These are phyloP conservation scores for Colletotrichum sp. DNA, from an alignment of 2,329 filamentous ascomycete species.

Conservation along the genomic window DNA sequence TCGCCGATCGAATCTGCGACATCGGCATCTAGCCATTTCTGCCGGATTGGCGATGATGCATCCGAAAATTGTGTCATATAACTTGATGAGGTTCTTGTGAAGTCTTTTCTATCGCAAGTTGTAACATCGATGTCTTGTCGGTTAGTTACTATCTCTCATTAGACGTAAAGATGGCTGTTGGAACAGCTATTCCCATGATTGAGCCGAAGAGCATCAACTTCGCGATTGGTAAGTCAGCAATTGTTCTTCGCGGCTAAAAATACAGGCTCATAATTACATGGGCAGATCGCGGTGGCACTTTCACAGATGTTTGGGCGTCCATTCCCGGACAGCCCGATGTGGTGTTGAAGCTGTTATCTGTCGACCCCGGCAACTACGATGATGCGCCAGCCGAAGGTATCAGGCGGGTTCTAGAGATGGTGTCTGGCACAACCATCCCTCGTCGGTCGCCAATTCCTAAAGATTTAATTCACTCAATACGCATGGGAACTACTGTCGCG, in stretches of 20 bases:
- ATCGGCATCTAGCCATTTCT: background rate
- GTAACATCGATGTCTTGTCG: background rate
- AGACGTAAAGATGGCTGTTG: background rate
- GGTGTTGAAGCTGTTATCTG: slow-evolving; percentile 74
- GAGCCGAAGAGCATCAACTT: background rate
- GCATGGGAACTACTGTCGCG: slow-evolving; percentile 76
- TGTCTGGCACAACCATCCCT: slow-evolving; percentile 22
- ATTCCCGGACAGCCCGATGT: slow-evolving; percentile 56
- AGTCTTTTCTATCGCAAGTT: background rate
- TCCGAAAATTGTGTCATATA: background rate
- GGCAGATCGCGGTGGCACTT: slow-evolving; percentile 51
- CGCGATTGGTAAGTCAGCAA: background rate
- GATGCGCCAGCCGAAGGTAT: slow-evolving; percentile 79
- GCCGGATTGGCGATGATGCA: background rate
- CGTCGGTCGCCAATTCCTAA: background rate
- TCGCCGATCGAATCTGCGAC: background rate
- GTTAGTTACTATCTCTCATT: background rate
- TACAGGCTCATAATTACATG: rapidly evolving
- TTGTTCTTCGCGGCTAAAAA: rapidly evolving
- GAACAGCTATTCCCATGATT: rapidly evolving
- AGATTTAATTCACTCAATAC: slow-evolving; percentile 69
- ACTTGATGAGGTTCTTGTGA: background rate
- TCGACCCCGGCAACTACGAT: slow-evolving; percentile 73
- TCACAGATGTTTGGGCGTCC: slow-evolving; percentile 62
- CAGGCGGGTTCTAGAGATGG: slow-evolving; percentile 46